These are phyloP conservation scores for Lactarius sanguifluus DNA, from an alignment of 768 basidiomycete genomes.

Conservation along the genomic window DNA sequence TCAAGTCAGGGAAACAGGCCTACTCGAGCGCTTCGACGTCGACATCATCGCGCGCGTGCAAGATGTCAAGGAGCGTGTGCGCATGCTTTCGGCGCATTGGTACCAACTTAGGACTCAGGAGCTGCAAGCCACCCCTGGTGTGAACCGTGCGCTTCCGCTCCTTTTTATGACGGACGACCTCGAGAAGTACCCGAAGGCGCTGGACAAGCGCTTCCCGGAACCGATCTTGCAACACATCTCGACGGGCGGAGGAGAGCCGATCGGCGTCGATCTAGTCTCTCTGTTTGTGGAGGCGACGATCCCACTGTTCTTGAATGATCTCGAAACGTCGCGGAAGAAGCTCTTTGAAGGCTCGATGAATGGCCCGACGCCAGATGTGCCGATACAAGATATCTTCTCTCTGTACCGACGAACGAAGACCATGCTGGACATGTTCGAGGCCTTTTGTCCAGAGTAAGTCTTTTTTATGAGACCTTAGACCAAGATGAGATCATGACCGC, in stretches of 20 bases:
- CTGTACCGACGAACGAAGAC: slow-evolving; percentile 78
- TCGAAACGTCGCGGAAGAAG: slow-evolving; percentile 68
- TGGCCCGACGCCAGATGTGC: slow-evolving; percentile 82
- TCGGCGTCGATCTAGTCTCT: slow-evolving; percentile 65
- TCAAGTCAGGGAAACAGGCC: slow-evolving; percentile 63
- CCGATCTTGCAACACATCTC: slow-evolving; percentile 72
- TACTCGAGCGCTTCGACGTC: slow-evolving; percentile 71
- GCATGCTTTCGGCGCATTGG: slow-evolving; percentile 56
- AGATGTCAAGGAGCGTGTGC: slow-evolving; percentile 68
- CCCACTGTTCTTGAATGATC: slow-evolving; percentile 63
- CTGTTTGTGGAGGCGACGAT: slow-evolving; percentile 66
- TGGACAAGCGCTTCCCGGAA: slow-evolving; percentile 86
- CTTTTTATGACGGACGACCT: slow-evolving; percentile 85
- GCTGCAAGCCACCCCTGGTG: slow-evolving; percentile 66
- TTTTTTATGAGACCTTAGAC: slow-evolving; percentile 2
- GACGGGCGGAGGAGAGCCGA: background rate
- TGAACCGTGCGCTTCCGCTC: slow-evolving; percentile 78
- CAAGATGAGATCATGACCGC: slow-evolving; percentile 7
- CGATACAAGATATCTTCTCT: slow-evolving; percentile 87
- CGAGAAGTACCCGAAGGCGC: slow-evolving; percentile 77
- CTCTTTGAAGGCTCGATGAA: slow-evolving; percentile 83
- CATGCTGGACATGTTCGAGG: slow-evolving; percentile 73
- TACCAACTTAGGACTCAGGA: slow-evolving; percentile 64
- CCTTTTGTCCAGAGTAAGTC: slow-evolving; percentile 77
- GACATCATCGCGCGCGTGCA: slow-evolving; percentile 65